Evolutionary conservation across 176 grass and related monocot genomes (phyloP).

Genomic region (Tillandsia leiboldiana): DNA sequence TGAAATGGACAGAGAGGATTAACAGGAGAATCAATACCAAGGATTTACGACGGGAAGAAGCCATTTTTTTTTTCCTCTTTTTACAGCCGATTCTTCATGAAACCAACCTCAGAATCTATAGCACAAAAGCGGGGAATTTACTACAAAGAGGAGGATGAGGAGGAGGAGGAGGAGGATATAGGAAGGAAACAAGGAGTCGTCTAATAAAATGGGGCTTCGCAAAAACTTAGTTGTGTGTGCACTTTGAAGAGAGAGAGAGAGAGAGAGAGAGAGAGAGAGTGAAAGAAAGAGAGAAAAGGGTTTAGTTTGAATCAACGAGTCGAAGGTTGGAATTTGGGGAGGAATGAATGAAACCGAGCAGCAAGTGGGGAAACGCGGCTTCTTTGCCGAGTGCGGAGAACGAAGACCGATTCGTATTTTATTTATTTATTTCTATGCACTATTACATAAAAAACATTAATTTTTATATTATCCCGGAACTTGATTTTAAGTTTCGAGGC

Average conservation of each 20-base stretch:
- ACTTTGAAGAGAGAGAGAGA: constrained; percentile 14
- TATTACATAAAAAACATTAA: not conserved
- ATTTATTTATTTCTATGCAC: not conserved
- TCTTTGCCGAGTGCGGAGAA: constrained; percentile 5
- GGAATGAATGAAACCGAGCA: constrained; percentile 11
- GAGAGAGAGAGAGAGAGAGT: not conserved
- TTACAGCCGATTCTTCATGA: constrained; percentile 13
- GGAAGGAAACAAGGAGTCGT: constrained; percentile 8
- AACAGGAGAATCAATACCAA: not conserved
- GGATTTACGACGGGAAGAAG: not conserved
- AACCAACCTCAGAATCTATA: constrained; percentile 10
- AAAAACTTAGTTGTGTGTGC: not conserved
- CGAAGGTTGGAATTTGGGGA: constrained; percentile 14
- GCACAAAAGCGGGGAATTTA: not conserved
- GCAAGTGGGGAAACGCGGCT: constrained; percentile 50
- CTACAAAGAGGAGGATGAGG: not conserved
- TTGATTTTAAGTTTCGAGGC: no score
- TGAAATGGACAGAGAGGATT: not conserved
- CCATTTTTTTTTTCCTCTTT: constrained; percentile 1
- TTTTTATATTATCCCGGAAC: not conserved
- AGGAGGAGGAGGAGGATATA: constrained; percentile 3
- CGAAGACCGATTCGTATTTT: constrained; percentile 1
- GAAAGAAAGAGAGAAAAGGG: not conserved
- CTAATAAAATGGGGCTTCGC: not conserved
- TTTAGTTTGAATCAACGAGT: not conserved